Base-by-base conservation (phyloP, 257 asterid genomes). In the Lavandula angustifolia region DNA sequence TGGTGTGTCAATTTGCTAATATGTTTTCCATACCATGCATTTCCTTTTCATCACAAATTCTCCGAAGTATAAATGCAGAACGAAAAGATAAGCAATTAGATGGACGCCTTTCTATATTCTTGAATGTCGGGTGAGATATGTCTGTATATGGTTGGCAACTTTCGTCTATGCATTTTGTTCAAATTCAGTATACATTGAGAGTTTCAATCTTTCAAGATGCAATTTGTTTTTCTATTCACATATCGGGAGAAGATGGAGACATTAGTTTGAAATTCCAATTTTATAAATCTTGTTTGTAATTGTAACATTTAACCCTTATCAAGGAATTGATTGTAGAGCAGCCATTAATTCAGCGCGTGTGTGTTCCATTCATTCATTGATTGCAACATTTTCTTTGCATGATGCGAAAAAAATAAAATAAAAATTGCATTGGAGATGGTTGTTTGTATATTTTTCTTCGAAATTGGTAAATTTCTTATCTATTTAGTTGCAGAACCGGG, bases 401-500 rank as follows among this genome's bases (percentile, higher is more conserved):
- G 9, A 9, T 49, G 10, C 17, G 37, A 31, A 11, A 3, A 16
- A 49, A 12, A 43, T n/a, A n/a, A n/a, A n/a, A n/a, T n/a, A n/a
- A n/a, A n/a, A n/a, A n/a, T n/a, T n/a, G n/a, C n/a, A n/a, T n/a
- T n/a, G n/a, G n/a, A n/a, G n/a, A n/a, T n/a, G n/a, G n/a, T n/a
- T 27, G n/a, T 9, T 54, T 38, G 52, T 48, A 9, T 27, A 16
- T 44, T 18, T 51, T 33, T 12, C 48, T 40, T 22, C 37, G 38
- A 22, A 22, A 12, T 55, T 8, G 54, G 29, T 61, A 18, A 48
- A 18, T 54, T 55, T 68, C 6, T 56, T 66, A 35, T 63, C 13
- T 40, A 9, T 49, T 54, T 40, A 78, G 90, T 80, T 79, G 84
- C 95, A 83, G 86, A 80, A 68, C 66, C 66, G 74, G 73, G 67